These are phyloP conservation scores for Phoma sp. DNA, from an alignment of 2,329 filamentous ascomycete species.

Conservation along the genomic window DNA sequence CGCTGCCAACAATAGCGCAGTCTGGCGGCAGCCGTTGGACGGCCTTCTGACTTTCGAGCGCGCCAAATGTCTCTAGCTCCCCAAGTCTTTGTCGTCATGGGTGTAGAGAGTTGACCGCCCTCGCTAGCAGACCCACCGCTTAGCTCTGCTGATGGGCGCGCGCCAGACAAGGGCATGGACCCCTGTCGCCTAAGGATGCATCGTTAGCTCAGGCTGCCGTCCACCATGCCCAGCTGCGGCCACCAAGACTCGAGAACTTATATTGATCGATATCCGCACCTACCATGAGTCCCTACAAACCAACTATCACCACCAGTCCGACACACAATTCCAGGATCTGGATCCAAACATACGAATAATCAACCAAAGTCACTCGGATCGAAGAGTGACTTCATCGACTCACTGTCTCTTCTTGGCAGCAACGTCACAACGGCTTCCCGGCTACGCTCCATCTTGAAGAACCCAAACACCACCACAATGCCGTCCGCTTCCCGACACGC, in stretches of 20 bases:
- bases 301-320: conserved; percentile 17
- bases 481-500: conserved; percentile 38
- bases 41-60: conserved; percentile 33
- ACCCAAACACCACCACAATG: conserved; percentile 40
- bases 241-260: conserved; percentile 38
- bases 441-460: conserved; percentile 43
- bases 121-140: conserved; percentile 30
- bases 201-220: conserved; percentile 36
- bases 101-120: conserved; percentile 37
- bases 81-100: conserved; percentile 40
- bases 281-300: conserved; percentile 28
- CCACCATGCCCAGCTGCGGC: conserved; percentile 29
- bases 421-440: conserved; percentile 42
- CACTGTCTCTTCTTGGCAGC: conserved; percentile 31
- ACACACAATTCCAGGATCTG: neutral
- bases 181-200: conserved; percentile 14
- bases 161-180: conserved; percentile 20
- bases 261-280: conserved; percentile 39
- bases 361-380: conserved; percentile 26
- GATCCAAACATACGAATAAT: neutral
- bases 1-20: conserved; percentile 25
- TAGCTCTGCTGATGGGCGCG: conserved; percentile 24
- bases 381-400: conserved; percentile 38
- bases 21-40: conserved; percentile 21
- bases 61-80: conserved; percentile 28